phyloP scores from a whole-genome alignment of 441 rosid genomes.

The Gossypium schwendimanii region DNA sequence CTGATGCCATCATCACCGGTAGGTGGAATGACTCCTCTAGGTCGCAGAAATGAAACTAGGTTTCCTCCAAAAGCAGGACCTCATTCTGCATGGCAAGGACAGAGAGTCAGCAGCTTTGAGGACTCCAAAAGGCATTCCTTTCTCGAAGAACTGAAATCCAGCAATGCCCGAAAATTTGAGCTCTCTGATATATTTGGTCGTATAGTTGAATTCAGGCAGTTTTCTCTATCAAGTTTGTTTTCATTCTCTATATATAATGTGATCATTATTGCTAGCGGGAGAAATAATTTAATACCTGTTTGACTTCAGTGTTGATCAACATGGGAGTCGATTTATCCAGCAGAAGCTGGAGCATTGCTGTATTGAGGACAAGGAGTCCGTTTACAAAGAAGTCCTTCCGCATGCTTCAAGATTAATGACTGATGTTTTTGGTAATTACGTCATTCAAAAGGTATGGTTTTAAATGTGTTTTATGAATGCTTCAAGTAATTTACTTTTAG shows the following conservation, averaged over 20 bases:
- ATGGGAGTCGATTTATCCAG: slow-evolving; percentile 76
- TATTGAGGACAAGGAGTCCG: slow-evolving; percentile 53
- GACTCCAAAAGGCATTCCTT: slow-evolving; percentile 56
- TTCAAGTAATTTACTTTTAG: slow-evolving; percentile 3
- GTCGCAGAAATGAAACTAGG: slow-evolving; percentile 45
- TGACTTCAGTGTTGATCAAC: slow-evolving; percentile 60
- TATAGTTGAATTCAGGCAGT: slow-evolving; percentile 65
- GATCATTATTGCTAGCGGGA: slow-evolving; percentile 5
- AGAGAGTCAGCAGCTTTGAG: slow-evolving; percentile 39
- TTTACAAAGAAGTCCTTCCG: slow-evolving; percentile 59
- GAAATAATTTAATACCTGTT: slow-evolving; percentile 20
- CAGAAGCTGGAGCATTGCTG: slow-evolving; percentile 62
- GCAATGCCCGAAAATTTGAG: slow-evolving; percentile 55
- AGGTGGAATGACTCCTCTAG: slow-evolving; percentile 44
- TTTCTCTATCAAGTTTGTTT: slow-evolving; percentile 22
- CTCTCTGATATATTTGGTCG: slow-evolving; percentile 61
- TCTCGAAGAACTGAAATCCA: slow-evolving; percentile 69
- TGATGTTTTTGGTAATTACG: slow-evolving; percentile 74
- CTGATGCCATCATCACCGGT: slow-evolving; percentile 55
- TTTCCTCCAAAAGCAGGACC: slow-evolving; percentile 46
- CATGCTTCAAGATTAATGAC: slow-evolving; percentile 63
- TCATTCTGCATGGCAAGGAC: slow-evolving; percentile 63
- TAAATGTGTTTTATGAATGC: neutral
- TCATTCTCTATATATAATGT: slow-evolving; percentile 1
- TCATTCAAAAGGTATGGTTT: slow-evolving; percentile 54